Conservation (phyloP, 192 early-diverging fungal species). For the Helicostylum pulchrum region DNA sequence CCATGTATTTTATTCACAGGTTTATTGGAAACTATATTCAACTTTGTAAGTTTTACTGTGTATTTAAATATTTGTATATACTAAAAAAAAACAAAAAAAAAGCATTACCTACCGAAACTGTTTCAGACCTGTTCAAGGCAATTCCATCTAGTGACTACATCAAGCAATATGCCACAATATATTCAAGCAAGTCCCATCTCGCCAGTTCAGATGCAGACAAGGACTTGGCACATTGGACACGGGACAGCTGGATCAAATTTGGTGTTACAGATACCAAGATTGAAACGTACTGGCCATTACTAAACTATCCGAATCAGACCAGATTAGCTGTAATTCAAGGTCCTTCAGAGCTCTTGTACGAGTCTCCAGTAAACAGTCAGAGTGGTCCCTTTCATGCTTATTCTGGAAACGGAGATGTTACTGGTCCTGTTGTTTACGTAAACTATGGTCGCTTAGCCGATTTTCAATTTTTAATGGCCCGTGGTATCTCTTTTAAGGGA, state of each 20-base stretch:
- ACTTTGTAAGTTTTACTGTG: too few relatives aligned
- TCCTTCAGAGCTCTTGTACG: slow-evolving; percentile 35
- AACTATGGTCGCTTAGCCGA: slow-evolving; percentile 59
- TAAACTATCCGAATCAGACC: slow-evolving; percentile 49
- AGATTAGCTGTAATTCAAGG: slow-evolving; percentile 47
- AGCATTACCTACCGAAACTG: too few relatives aligned
- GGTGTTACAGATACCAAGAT: slow-evolving; percentile 48
- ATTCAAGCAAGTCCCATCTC: slow-evolving; percentile 30
- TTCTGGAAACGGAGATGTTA: slow-evolving; percentile 57
- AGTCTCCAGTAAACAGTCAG: slow-evolving; percentile 54
- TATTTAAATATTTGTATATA: too few relatives aligned
- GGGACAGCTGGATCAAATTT: slow-evolving; percentile 40
- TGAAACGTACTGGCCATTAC: slow-evolving; percentile 54
- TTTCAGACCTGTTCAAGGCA: too few relatives aligned
- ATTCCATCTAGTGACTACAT: too few relatives aligned
- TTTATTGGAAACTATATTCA: too few relatives aligned
- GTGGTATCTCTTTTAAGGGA: slow-evolving; percentile 14
- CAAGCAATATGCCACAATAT: too few relatives aligned
- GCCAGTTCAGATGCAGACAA: slow-evolving; percentile 49
- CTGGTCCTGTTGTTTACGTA: slow-evolving; percentile 57
- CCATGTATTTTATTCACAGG: too few relatives aligned
- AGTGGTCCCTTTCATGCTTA: slow-evolving; percentile 59
- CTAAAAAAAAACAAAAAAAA: too few relatives aligned
- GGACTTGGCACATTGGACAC: slow-evolving; percentile 48
- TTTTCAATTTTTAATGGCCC: slow-evolving; percentile 41